Conservation (phyloP, 1,139 yeast genomes). For the Yamadazyma kanchanaburiensis region DNA sequence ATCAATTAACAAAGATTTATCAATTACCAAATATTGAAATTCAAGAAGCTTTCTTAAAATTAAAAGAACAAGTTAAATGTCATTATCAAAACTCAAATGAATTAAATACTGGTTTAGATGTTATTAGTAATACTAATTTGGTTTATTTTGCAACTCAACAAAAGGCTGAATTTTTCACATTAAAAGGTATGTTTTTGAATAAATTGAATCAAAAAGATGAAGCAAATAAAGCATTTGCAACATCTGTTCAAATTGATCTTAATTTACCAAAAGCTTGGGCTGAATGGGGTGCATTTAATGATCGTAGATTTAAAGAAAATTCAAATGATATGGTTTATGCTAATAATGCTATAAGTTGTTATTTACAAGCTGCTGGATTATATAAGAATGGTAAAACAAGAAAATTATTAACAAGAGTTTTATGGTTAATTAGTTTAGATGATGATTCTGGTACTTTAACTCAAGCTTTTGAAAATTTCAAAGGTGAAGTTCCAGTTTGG, state of each 20-base stretch:
- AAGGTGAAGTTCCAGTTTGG: slow-evolving; percentile 99
- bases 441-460: slow-evolving; percentile 79
- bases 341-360: slow-evolving; percentile 91
- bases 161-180: slow-evolving; percentile 94
- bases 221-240: slow-evolving; percentile 96
- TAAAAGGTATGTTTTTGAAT: slow-evolving; percentile 96
- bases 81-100: slow-evolving; percentile 89
- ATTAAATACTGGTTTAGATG: slow-evolving; percentile 91
- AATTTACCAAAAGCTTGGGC: slow-evolving; percentile 99
- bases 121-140: slow-evolving; percentile 91
- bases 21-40: slow-evolving; percentile 96
- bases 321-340: slow-evolving; percentile 85
- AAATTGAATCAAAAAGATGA: slow-evolving; percentile 87
- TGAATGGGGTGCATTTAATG: slow-evolving; percentile 97
- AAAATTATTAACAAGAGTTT: slow-evolving; percentile 78
- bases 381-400: slow-evolving; percentile 92
- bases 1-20: slow-evolving; percentile 88
- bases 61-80: slow-evolving; percentile 96
- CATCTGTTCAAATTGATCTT: slow-evolving; percentile 93
- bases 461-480: slow-evolving; percentile 84
- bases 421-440: slow-evolving; percentile 93
- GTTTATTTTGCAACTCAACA: slow-evolving; percentile 96
- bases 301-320: slow-evolving; percentile 79
- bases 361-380: slow-evolving; percentile 94
- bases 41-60: slow-evolving; percentile 93